phyloP scores from a whole-genome alignment of 768 basidiomycete genomes.

The Gymnopilus dilepis region DNA sequence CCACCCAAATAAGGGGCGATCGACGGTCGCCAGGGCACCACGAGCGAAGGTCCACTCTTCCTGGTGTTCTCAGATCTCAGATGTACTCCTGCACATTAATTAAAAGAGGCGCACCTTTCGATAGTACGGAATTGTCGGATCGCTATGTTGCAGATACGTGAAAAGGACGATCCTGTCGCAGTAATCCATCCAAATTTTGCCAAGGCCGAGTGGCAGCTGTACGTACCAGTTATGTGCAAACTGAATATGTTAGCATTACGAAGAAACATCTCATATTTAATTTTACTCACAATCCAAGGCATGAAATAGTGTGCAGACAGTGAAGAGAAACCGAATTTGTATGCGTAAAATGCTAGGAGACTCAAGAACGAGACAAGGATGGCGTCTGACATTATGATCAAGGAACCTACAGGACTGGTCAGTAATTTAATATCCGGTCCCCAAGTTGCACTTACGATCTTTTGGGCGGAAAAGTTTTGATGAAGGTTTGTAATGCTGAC shows the following conservation, averaged over 20 bases:
- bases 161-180: constrained; percentile 60
- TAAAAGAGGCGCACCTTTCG: constrained; percentile 37
- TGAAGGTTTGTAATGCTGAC: constrained; percentile 48
- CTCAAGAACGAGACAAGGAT: constrained; percentile 44
- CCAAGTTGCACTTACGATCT: constrained; percentile 39
- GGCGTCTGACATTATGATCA: constrained; percentile 48
- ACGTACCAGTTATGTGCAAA: constrained; percentile 51
- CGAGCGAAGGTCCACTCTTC: constrained; percentile 64
- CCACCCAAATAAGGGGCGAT: constrained; percentile 65
- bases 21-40: constrained; percentile 64
- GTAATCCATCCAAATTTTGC: too few species aligned
- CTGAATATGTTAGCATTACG: too few species aligned
- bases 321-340: constrained; percentile 35
- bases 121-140: constrained; percentile 64
- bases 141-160: constrained; percentile 67
- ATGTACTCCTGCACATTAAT: background rate
- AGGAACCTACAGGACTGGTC: constrained; percentile 30
- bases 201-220: too few species aligned
- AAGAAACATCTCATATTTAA: too few species aligned
- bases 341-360: constrained; percentile 36
- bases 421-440: background rate
- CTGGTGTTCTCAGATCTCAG: constrained; percentile 25
- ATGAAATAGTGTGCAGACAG: constrained; percentile 48
- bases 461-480: constrained; percentile 51
- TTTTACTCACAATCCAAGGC: constrained; percentile 57